These are phyloP conservation scores for Fusarium sp. DNA, from an alignment of 2,329 filamentous ascomycete species.

Conservation along the genomic window DNA sequence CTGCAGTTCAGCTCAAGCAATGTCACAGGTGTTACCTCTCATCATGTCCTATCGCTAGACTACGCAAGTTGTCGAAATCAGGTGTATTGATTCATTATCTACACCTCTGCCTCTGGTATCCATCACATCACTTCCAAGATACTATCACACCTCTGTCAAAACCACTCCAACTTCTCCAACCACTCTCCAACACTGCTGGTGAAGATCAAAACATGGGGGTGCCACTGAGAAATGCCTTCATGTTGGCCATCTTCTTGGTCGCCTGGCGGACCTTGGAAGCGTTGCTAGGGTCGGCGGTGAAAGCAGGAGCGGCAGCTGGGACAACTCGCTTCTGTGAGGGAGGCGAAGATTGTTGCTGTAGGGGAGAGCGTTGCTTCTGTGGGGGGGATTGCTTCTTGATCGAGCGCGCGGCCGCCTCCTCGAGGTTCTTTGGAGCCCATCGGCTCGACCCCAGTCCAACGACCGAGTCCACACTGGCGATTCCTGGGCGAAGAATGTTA, in stretches of 20 bases:
- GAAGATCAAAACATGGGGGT: neutral
- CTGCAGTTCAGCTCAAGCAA: neutral
- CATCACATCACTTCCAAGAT: neutral
- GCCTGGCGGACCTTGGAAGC: conserved; percentile 7
- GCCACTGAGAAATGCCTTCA: conserved; percentile 21
- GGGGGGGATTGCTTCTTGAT: neutral
- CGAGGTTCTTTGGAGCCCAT: conserved; percentile 15
- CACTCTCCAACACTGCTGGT: neutral
- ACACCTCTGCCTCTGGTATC: neutral
- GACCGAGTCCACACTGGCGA: neutral
- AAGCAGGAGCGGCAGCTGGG: neutral
- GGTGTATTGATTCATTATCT: neutral
- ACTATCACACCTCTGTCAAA: neutral
- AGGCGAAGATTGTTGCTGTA: too few relatives aligned
- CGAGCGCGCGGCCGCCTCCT: neutral
- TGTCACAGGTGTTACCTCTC: neutral
- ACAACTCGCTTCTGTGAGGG: too few relatives aligned
- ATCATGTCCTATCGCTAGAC: neutral
- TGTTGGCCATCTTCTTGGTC: neutral
- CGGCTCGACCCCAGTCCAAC: conserved; percentile 23
- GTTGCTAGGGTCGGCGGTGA: conserved; percentile 3
- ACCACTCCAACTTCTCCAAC: neutral
- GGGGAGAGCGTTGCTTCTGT: too few relatives aligned
- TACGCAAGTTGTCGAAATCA: neutral
- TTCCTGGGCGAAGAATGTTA: conserved; percentile 5